These are phyloP conservation scores for Schizosaccharomyces octosporus DNA, from an alignment of 805 yeast genomes.

Conservation along the genomic window DNA sequence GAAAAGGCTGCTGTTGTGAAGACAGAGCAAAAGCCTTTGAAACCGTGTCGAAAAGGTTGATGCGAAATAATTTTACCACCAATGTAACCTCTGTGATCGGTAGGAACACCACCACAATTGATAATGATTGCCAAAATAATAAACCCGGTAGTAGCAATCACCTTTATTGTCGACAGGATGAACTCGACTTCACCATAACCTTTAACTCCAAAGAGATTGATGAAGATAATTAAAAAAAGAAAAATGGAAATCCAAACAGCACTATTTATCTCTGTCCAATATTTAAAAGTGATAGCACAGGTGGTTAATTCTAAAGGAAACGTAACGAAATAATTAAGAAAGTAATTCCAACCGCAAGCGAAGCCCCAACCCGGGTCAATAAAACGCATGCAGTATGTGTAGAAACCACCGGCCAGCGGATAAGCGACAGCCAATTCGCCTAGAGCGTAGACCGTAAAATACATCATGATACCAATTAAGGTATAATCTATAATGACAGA, in stretches of 20 bases:
- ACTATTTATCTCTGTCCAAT: constrained; percentile 25
- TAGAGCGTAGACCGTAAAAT: constrained; percentile 26
- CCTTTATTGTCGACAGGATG: constrained; percentile 31
- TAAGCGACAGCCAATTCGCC: constrained; percentile 43
- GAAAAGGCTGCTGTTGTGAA: constrained; percentile 58
- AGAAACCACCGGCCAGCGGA: constrained; percentile 40
- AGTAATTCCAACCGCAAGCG: constrained; percentile 50
- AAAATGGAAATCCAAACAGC: constrained; percentile 35
- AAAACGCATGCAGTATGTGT: constrained; percentile 34
- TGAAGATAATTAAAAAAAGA: constrained; percentile 24
- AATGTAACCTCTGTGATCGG: constrained; percentile 38
- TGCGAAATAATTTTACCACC: constrained; percentile 39
- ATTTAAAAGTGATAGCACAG: constrained; percentile 30
- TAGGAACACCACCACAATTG: constrained; percentile 37
- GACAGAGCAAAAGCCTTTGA: constrained; percentile 45
- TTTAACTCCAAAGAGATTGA: constrained; percentile 31
- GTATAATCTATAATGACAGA: constrained; percentile 26
- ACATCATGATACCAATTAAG: constrained; percentile 27
- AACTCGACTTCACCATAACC: constrained; percentile 54
- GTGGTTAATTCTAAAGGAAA: constrained; percentile 46
- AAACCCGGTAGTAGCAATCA: constrained; percentile 33
- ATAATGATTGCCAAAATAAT: constrained; percentile 33
- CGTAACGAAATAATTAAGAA: constrained; percentile 37
- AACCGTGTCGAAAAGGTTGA: constrained; percentile 32
- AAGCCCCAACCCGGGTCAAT: constrained; percentile 47